Evolutionary conservation across 2,329 filamentous ascomycete genomes (phyloP), one percentile per base, ranked within the genome.

Genomic region (Colletotrichum brevisporum): DNA sequence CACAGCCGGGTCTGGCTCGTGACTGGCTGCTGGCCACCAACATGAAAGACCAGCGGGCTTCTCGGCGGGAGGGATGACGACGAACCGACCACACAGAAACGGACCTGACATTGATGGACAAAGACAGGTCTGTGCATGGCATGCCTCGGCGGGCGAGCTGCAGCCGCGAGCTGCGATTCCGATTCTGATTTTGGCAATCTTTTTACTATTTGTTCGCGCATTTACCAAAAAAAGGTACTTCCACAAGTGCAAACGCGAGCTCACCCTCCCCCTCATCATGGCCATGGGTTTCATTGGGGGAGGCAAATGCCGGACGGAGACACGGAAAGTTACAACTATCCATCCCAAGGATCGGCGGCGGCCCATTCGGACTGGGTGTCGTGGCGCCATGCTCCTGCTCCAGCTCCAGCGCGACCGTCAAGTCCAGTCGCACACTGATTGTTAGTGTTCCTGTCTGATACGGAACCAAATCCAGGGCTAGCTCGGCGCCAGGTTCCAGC

Each of bases 81-180:
- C 39, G 47, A 60, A 24, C 41, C 13, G 39, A 24, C 36, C 66
- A 65, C 16, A 39, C 54, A 65, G 61, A 58, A 47, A n/a, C 39
- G 47, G 24, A n/a, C 24, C n/a, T 51, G 43, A 60, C 26, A 31
- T 39, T 18, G 48, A 52, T 52, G 50, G 36, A 60, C 55, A 69
- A 69, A 56, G 66, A 55, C 62, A 66, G 24, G 43, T 31, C 24
- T 55, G 62, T 69, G 66, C 66, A 69, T 69, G 66, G 55, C 66
- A 31, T 60, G 50, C 62, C 64, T 63, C 18, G 58, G 45, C 43
- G 45, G 59, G 62, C 41, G 50, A 39, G 31, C 43, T 27, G 41
- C 50, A 51, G 55, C 36, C 51, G 65, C 9, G 43, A 66, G 43
- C 24, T 31, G 41, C 31, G 31, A 36, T 36, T 36, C 31, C 10